Conservation (phyloP, 179 eudicot genomes). For the Silene noctiflora region DNA sequence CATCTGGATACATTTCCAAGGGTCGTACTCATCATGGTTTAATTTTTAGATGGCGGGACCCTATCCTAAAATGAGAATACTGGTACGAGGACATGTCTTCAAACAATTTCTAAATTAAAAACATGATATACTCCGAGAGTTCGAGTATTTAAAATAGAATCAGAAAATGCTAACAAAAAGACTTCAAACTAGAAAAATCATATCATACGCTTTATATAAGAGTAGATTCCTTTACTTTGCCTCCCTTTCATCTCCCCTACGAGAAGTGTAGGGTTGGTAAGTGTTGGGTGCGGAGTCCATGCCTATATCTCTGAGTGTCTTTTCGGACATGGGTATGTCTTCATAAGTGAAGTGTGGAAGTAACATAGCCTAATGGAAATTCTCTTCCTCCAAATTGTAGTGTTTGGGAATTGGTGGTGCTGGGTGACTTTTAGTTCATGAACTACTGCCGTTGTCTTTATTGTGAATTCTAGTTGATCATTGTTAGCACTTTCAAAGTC, state of each 20-base stretch:
- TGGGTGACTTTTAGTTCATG: neutral
- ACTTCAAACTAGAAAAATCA: too few species aligned
- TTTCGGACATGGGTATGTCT: neutral
- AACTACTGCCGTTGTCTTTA: neutral
- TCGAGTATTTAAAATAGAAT: too few species aligned
- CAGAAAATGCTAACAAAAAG: too few species aligned
- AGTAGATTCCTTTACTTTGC: neutral
- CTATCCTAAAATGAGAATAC: too few species aligned
- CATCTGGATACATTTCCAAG: too few species aligned
- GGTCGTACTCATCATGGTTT: too few species aligned
- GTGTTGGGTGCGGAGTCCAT: neutral
- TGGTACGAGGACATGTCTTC: too few species aligned
- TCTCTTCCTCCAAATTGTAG: neutral
- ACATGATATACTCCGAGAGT: too few species aligned
- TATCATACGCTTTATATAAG: neutral
- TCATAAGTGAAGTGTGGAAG: neutral
- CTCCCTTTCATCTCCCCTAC: neutral
- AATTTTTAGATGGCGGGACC: too few species aligned
- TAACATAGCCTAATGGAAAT: neutral
- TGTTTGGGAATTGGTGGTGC: neutral
- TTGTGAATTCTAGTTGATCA: constrained; percentile 4
- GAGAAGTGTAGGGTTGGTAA: neutral
- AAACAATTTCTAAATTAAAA: too few species aligned
- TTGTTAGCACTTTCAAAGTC: neutral
- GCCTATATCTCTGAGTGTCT: neutral